phyloP scores from a whole-genome alignment of 371 early-diverging fungal species.

The Mortierella sp. region DNA sequence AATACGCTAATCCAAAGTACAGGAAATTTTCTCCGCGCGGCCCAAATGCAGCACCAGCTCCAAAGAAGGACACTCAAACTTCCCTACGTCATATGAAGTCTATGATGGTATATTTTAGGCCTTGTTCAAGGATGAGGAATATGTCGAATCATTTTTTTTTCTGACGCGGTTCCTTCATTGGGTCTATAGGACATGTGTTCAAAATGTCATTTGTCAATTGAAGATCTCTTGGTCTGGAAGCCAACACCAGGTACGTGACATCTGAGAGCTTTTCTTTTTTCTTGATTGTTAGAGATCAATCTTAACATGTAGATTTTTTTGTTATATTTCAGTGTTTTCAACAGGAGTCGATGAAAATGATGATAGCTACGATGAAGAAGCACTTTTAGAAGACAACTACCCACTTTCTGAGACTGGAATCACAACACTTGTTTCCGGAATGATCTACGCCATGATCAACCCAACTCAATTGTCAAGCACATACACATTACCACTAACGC shows the following conservation, averaged over 20 bases:
- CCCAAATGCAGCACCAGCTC: constrained; percentile 19
- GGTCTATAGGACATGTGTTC: constrained; percentile 23
- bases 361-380: constrained; percentile 52
- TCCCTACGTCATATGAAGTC: constrained; percentile 23
- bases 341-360: constrained; percentile 43
- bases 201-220: constrained; percentile 40
- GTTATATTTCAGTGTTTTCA: constrained; percentile 32
- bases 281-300: too few species aligned
- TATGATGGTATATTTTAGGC: constrained; percentile 31
- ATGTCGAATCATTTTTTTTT: too few species aligned
- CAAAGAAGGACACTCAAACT: constrained; percentile 20
- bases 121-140: background rate
- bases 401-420: constrained; percentile 52
- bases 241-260: constrained; percentile 35
- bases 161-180: background rate
- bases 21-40: constrained; percentile 36
- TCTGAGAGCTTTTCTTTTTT: too few species aligned
- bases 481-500: constrained; percentile 29
- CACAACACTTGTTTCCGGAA: constrained; percentile 34
- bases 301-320: too few species aligned
- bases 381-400: constrained; percentile 47
- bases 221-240: constrained; percentile 41
- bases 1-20: constrained; percentile 38
- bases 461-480: constrained; percentile 17
- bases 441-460: constrained; percentile 36